A percentile compares a stretch with the other conserved stretches of the same genome.
phyloP scores from a whole-genome alignment of 371 early-diverging fungal species.

The Funneliformis caledonium region DNA sequence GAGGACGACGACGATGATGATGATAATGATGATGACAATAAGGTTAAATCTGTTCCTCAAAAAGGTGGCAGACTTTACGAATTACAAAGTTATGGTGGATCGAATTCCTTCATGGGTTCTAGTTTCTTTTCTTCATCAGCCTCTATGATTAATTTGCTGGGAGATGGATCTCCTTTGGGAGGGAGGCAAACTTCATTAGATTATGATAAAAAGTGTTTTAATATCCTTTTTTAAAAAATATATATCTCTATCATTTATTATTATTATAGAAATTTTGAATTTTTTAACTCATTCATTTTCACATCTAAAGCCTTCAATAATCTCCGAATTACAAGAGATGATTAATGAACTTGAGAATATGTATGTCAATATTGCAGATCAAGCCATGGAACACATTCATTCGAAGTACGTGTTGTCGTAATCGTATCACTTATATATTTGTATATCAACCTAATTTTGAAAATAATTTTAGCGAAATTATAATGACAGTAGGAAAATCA shows the following conservation, averaged over 20 bases:
- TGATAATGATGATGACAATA: slow-evolving; percentile 45
- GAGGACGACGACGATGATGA: slow-evolving; percentile 41
- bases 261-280: slow-evolving; percentile 5
- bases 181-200: slow-evolving; percentile 23
- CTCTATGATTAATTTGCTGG: slow-evolving; percentile 68
- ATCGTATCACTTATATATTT: neutral
- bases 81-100: slow-evolving; percentile 36
- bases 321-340: slow-evolving; percentile 84
- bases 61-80: neutral
- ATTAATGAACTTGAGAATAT: slow-evolving; percentile 80
- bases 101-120: slow-evolving; percentile 42
- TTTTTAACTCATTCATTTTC: slow-evolving; percentile 3
- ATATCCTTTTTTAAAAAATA: slow-evolving; percentile 42
- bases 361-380: slow-evolving; percentile 74
- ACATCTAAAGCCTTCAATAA: slow-evolving; percentile 71
- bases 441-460: neutral
- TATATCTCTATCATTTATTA: slow-evolving; percentile 13
- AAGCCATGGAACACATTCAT: slow-evolving; percentile 88
- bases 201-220: slow-evolving; percentile 22
- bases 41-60: neutral
- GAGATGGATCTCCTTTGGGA: slow-evolving; percentile 47
- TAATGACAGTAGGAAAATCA: slow-evolving; percentile 91
- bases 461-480: slow-evolving; percentile 77
- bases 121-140: slow-evolving; percentile 50
- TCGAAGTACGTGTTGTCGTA: slow-evolving; percentile 64